Evolutionary conservation across 768 basidiomycete genomes (phyloP), one percentile per base, ranked within the genome.

Genomic region (Chlorophyllum brunneum): DNA sequence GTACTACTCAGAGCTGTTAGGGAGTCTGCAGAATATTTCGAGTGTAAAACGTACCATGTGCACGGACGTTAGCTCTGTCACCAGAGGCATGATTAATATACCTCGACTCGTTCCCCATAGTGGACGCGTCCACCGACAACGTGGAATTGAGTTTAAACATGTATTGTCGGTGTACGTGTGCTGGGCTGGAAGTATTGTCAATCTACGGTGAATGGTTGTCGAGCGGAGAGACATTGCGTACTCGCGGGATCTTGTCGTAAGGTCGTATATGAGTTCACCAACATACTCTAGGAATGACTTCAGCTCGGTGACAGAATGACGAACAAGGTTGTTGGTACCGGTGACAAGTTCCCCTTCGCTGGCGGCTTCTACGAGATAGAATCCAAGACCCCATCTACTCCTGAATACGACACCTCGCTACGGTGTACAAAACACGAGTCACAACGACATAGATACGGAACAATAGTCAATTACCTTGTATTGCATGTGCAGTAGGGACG

Each of bases 131-230:
- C 3, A 58, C 22, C 7, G 52, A 40, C 2, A 58, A 23, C 8
- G 37, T 42, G 1, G 45, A 46, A 27, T 60, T 56, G 16, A 60
- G 49, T 5, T 60, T 46, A 34, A 60, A 60, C 29, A 58, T 46
- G 31, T 60, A 60, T 26, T 54, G 46, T 20, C 56, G 55, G 2
- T 46, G 50, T 1, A 20, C 31, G 15, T 60, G 57, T 15, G 46
- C 33, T 6, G 51, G 40, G 18, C 56, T 30, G 11, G 41, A n/a
- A n/a, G n/a, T n/a, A 16, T 54, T 56, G 48, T 5, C 11, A 24
- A 24, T 10, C 10, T 27, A n/a, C 7, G 34, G 24, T 1, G 11
- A 24, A 31, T 29, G 1, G 37, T 30, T 31, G 18, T 38, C n/a
- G 20, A 24, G 5, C 15, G 23, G 36, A 0, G 11, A n/a, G 33